phyloP scores from a whole-genome alignment of 306 rosid species.

The Acacia confusa region DNA sequence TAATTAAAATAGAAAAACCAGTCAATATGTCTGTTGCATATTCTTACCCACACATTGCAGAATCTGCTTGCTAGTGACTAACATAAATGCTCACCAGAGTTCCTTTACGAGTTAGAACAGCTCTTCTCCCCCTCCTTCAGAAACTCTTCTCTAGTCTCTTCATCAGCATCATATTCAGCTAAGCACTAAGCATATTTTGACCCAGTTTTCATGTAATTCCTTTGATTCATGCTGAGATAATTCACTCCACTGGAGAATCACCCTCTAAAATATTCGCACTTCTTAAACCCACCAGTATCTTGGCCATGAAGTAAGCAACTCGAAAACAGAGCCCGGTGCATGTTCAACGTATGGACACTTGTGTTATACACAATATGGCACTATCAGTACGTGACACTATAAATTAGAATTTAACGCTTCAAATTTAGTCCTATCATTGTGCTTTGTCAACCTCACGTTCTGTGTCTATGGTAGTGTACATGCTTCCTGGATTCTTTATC shows the following conservation, averaged over 20 bases:
- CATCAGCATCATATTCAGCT: constrained; percentile 31
- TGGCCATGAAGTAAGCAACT: not conserved
- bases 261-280: not conserved
- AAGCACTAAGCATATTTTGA: constrained; percentile 17
- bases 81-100: constrained; percentile 33
- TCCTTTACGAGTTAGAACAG: constrained; percentile 38
- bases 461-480: not conserved
- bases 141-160: constrained; percentile 30
- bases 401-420: not conserved
- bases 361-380: not conserved
- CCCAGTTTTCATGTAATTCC: constrained; percentile 27
- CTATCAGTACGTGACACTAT: not conserved
- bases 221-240: constrained; percentile 1
- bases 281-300: constrained; percentile 16
- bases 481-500: not conserved
- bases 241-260: not conserved
- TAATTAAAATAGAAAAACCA: constrained; percentile 25
- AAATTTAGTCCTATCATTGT: not conserved
- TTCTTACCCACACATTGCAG: constrained; percentile 27
- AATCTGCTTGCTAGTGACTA: constrained; percentile 37
- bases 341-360: not conserved
- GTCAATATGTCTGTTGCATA: constrained; percentile 28
- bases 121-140: constrained; percentile 51
- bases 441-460: not conserved
- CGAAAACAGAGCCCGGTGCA: not conserved